Evolutionary conservation across 352 stramenopile genomes (phyloP).

Genomic region (Globisporangium solare): DNA sequence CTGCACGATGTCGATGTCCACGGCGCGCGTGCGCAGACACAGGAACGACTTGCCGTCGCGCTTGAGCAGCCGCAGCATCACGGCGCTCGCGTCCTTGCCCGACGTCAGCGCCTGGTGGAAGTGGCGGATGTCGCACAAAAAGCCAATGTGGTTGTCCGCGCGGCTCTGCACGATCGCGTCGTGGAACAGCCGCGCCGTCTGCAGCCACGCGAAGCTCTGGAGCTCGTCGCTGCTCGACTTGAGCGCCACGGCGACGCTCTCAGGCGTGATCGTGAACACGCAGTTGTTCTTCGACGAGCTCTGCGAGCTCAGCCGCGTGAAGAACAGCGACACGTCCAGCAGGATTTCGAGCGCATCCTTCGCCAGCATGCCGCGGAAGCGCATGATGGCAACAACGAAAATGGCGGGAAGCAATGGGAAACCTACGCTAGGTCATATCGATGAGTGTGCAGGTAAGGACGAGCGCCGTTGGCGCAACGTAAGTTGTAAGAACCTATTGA

Average conservation of each 20-base stretch:
- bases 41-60: constrained; percentile 70
- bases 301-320: constrained; percentile 53
- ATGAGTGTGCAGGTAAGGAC: background rate
- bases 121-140: constrained; percentile 68
- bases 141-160: constrained; percentile 77
- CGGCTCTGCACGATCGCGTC: constrained; percentile 70
- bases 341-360: constrained; percentile 75
- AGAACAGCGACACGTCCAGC: constrained; percentile 71
- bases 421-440: constrained; percentile 1
- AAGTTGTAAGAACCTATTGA: background rate
- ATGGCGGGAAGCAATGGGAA: background rate
- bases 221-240: constrained; percentile 74
- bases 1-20: constrained; percentile 85
- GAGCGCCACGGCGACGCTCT: constrained; percentile 57
- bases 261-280: constrained; percentile 68
- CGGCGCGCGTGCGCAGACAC: constrained; percentile 60
- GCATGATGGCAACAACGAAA: constrained; percentile 38
- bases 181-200: constrained; percentile 61
- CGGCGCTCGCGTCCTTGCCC: constrained; percentile 69
- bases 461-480: background rate
- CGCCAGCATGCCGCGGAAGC: constrained; percentile 71
- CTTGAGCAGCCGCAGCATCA: constrained; percentile 83
- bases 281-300: constrained; percentile 56
- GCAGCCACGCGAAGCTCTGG: constrained; percentile 70
- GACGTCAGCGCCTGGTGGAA: constrained; percentile 70